A percentile compares a stretch with the other conserved stretches of the same genome.
phyloP scores from a whole-genome alignment of 176 grass and related monocot genomes.

The Miscanthus lutarioriparius region DNA sequence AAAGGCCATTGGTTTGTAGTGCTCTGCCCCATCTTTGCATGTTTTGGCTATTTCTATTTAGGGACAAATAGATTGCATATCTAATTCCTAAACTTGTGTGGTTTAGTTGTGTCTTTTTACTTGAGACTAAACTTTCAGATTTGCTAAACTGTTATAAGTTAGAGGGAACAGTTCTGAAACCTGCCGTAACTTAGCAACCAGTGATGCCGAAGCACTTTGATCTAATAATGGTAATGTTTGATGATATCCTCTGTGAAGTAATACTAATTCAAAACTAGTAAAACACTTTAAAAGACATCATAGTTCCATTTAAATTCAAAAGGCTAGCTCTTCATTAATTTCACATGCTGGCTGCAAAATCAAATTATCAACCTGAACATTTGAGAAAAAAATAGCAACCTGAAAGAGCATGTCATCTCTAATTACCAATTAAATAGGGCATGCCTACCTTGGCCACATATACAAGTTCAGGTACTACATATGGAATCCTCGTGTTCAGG shows the following conservation, averaged over 20 bases:
- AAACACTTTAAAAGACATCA: background rate
- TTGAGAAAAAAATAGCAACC: background rate
- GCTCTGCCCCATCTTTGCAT: conserved; percentile 13
- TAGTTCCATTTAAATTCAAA: background rate
- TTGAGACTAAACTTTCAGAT: background rate
- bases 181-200: background rate
- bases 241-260: background rate
- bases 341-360: background rate
- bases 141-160: background rate
- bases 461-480: background rate
- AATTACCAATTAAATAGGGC: background rate
- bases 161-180: background rate
- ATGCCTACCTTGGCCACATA: background rate
- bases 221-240: background rate
- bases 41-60: conserved; percentile 25
- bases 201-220: background rate
- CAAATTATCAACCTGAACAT: background rate
- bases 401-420: conserved; percentile 3
- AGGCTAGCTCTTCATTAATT: background rate
- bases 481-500: background rate
- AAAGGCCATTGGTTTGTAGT: conserved; percentile 72
- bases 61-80: background rate
- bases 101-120: background rate
- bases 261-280: background rate
- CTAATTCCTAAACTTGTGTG: background rate